Base-by-base conservation (phyloP, 805 yeast species). In the Scheffersomyces spartinae region DNA sequence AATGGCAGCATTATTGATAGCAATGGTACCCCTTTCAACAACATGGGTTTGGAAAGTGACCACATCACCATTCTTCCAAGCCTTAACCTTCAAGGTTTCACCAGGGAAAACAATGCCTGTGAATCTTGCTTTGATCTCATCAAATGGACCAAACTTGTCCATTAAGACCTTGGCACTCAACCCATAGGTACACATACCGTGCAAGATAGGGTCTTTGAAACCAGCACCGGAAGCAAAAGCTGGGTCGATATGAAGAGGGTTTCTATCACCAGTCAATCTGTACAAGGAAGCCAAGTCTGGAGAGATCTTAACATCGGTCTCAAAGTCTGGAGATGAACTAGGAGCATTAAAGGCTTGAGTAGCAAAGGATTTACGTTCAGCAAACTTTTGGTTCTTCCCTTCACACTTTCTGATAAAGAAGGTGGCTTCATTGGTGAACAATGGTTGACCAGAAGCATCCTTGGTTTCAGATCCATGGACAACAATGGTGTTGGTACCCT, bases 191-290 rank as follows among this genome's bases (percentile, higher is more conserved):
- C 93, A 80, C 54, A 88, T 68, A 21, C 98, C 98, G 56, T 88
- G 98, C 38, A 88, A 67, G 40, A 88, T 88, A 25, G 98, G 98
- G 28, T 61, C 58, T 25, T 73, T 74, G 51, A 88, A 88, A 33
- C 78, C 79, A 24, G 88, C 96, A 30, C 81, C 81, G 35, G 75
- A 71, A 9, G 97, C 96, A 55, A 86, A 79, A 16, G 51, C 63
- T 11, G 97, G 96, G 57, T 88, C 97, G 47, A 88, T 77, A 60
- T 86, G 98, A 41, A 88, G 68, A 32, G 98, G 98, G 54, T 88
- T 88, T 52, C 75, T 76, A 61, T 88, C 98, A 28, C 95, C 97
- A 33, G 88, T 77, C 33, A 88, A 63, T 50, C 98, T 72, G 61
- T 88, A 88, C 29, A 86, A 55, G 4, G 94, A 83, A 23, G 96